phyloP scores from a whole-genome alignment of 129 eudicot species.

The Escallonia rubra region DNA sequence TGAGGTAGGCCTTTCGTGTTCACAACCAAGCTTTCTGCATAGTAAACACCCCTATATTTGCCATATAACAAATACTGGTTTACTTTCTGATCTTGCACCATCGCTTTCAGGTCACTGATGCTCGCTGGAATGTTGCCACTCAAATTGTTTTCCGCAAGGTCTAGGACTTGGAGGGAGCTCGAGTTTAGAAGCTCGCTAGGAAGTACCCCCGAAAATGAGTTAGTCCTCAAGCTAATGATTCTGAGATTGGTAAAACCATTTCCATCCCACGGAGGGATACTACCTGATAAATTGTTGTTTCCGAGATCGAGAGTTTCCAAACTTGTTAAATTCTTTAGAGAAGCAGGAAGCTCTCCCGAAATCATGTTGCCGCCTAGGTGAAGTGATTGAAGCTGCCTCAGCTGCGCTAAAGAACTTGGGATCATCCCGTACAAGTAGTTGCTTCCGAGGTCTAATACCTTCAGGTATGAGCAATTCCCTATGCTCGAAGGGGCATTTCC shows the following conservation, averaged over 20 bases:
- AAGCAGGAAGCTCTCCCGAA: slow-evolving; percentile 32
- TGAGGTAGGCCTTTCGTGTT: slow-evolving; percentile 27
- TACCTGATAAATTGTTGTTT: slow-evolving; percentile 29
- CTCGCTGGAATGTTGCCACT: slow-evolving; percentile 30
- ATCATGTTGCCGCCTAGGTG: slow-evolving; percentile 37
- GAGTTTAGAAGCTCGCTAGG: slow-evolving; percentile 16
- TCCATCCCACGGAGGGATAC: slow-evolving; percentile 33
- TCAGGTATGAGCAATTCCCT: slow-evolving; percentile 24
- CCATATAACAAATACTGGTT: slow-evolving; percentile 33
- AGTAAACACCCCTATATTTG: slow-evolving; percentile 37
- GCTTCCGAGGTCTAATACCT: slow-evolving; percentile 39
- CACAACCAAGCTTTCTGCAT: slow-evolving; percentile 35
- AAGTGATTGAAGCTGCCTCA: slow-evolving; percentile 32
- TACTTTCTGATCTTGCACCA: slow-evolving; percentile 20
- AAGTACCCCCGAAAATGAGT: slow-evolving; percentile 31
- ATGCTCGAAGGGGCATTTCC: slow-evolving; percentile 27
- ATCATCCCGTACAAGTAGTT: slow-evolving; percentile 29
- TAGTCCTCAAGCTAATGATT: slow-evolving; percentile 36
- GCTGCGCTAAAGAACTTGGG: slow-evolving; percentile 36
- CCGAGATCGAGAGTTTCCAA: slow-evolving; percentile 44
- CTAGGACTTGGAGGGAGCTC: slow-evolving; percentile 42
- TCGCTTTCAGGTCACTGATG: slow-evolving; percentile 34
- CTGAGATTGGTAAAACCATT: slow-evolving; percentile 25
- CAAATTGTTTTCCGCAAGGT: slow-evolving; percentile 40
- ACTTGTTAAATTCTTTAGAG: slow-evolving; percentile 30